Percentiles rank a stretch among this genome's conserved stretches.
Conservation (phyloP, 2,329 filamentous ascomycete species). For the Aurifilum marmelostoma region DNA sequence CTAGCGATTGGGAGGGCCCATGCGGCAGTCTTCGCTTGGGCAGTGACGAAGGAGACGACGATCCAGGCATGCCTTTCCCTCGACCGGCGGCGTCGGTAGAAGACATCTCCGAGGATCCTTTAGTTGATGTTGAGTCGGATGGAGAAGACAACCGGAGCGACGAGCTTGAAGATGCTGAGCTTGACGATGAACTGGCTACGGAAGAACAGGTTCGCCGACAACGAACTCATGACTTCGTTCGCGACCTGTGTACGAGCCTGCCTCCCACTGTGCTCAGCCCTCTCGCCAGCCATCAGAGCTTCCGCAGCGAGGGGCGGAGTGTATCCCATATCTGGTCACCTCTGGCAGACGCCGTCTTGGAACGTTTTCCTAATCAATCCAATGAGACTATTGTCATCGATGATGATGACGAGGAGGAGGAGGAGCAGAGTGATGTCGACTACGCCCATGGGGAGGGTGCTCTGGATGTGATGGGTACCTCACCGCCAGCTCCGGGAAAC, state of each 20-base stretch:
- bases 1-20: background rate
- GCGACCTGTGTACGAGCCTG: background rate
- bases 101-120: background rate
- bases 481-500: too few species aligned
- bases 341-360: background rate
- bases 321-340: background rate
- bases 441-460: background rate
- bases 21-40: background rate
- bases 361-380: background rate
- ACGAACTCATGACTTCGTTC: background rate
- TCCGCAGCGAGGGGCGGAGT: background rate
- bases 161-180: background rate
- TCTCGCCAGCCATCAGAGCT: background rate
- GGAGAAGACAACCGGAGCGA: background rate
- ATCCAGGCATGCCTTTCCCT: background rate
- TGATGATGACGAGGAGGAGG: background rate
- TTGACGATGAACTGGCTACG: background rate
- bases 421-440: too few species aligned
- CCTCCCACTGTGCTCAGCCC: background rate
- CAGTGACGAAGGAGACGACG: background rate
- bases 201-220: conserved; percentile 2
- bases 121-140: background rate
- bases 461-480: background rate
- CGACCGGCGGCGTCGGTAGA: background rate
- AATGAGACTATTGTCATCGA: background rate